These are phyloP conservation scores for Beauveria sp. DNA, from an alignment of 2,329 filamentous ascomycete species.

Conservation along the genomic window DNA sequence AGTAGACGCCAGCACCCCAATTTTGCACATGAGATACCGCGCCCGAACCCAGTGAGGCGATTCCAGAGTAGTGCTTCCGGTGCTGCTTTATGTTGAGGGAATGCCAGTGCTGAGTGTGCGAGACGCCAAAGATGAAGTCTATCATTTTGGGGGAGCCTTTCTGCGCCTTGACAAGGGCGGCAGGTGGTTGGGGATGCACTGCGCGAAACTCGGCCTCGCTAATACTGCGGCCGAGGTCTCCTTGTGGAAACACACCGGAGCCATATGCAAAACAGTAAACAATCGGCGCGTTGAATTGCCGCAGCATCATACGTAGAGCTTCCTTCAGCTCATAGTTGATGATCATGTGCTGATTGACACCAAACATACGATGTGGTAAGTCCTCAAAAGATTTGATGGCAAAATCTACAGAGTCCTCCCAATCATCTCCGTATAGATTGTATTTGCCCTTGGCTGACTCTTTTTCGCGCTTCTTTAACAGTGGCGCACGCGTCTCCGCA, in stretches of 20 bases:
- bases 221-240: constrained; percentile 42
- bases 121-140: constrained; percentile 95
- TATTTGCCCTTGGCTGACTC: constrained; percentile 24
- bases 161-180: constrained; percentile 76
- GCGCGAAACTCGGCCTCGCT: constrained; percentile 50
- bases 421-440: constrained; percentile 32
- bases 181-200: constrained; percentile 74
- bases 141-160: constrained; percentile 91
- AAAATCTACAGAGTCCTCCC: constrained; percentile 35
- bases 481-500: background rate
- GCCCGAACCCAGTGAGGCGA: constrained; percentile 77
- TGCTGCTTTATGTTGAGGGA: constrained; percentile 84
- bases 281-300: constrained; percentile 88
- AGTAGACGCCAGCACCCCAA: constrained; percentile 92
- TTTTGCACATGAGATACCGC: constrained; percentile 82
- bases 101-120: constrained; percentile 94
- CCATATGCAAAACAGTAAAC: constrained; percentile 96
- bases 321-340: constrained; percentile 96
- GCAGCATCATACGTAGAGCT: constrained; percentile 75
- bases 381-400: constrained; percentile 37
- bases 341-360: constrained; percentile 91
- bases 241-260: constrained; percentile 88
- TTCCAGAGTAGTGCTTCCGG: constrained; percentile 81
- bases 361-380: constrained; percentile 54
- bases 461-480: constrained; percentile 14